Base-by-base conservation (phyloP, 2,329 filamentous ascomycete species). In the Sclerotinia borealis region DNA sequence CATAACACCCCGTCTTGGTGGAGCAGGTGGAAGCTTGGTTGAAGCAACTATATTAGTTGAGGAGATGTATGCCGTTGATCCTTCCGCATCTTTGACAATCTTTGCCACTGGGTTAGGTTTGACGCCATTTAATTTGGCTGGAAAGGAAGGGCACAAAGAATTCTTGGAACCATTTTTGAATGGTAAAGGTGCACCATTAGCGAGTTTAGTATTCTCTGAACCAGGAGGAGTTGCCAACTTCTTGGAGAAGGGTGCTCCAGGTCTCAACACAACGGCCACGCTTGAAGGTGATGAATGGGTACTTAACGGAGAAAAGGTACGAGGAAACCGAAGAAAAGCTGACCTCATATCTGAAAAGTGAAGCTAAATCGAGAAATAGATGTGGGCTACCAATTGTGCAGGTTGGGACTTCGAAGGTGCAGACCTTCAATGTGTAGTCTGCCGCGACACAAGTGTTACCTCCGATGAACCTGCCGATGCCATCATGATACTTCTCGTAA, bases 331-430 rank as follows among this genome's bases (percentile, higher is more conserved):
- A 54, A 2, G 25, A 1, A 25, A 41, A 63, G 29, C 1, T 9
- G 25, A 27, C 5, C 8, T n/a, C 4, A 25, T 15, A 31, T 22
- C 25, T 25, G 19, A 7, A 7, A 45, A 45, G 8, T 17, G 7
- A 43, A 15, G 11, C 36, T 59, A 36, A 63, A 25, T 13, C 11
- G 27, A 5, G 11, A 22, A 9, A 49, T 61, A 80, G 78, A 73
- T 83, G 45, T 85, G 82, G 82, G 79, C 82, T 13, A 83, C 81
- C 1, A 85, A 83, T 68, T 77, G 75, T 59, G 78, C 76, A 0
- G 82, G 82, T 17, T 85, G 81, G 81, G 82, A 84, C 64, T 76
- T 77, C 47, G 74, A 75, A 59, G 82, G 82, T 11, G 79, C 81
- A 1, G 80, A 83, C 48, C 72, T 85, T 1, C 76, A 78, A 61